Base-by-base conservation (phyloP, 2,329 filamentous ascomycete species). In the Penicillium fuscoglaucum region DNA sequence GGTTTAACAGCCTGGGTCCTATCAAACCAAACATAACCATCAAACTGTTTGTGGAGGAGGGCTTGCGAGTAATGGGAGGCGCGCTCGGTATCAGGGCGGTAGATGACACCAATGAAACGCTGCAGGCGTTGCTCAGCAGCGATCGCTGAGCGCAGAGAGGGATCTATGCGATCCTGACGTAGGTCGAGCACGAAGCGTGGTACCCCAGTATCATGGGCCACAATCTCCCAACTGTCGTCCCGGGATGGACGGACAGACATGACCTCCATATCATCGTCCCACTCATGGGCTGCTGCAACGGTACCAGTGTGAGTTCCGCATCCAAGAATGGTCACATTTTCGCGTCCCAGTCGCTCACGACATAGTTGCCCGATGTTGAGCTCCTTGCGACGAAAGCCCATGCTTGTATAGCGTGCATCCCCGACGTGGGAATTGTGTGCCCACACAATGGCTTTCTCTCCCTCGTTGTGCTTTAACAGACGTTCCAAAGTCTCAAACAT, bases 351-450 rank as follows among this genome's bases (percentile, higher is more conserved):
- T 12, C 71, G 63, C 65, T 82, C 76, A 26, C 78, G 77, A 65
- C 80, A 83, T n/a, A 84, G 68, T 67, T 84, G 82, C 0, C 82
- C 82, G n/a, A 83, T 72, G 61, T 83, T 84, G 48, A 82, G 66
- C 66, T 83, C 79, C 8, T 75, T 75, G 19, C 74, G 69, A 3
- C 71, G 66, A 35, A 66, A 70, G 10, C 80, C 78, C 80, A 82
- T 82, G 55, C 76, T 78, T 6, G 80, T 83, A 35, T 75, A 78
- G 17, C 81, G 74, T n/a, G 81, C 81, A 62, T 84, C 82, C n/a
- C 81, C 82, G 12, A 82, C 68, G 50, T 84, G 82, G 50, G 77
- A 80, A 58, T 82, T 83, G 61, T 83, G 81, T 28, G 82, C 81
- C 81, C 81, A 84, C 12, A 84, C 78, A 5, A 83, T 75, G 0